Base-by-base conservation (phyloP, 345 rosid genomes). In the Camelina hispida region DNA sequence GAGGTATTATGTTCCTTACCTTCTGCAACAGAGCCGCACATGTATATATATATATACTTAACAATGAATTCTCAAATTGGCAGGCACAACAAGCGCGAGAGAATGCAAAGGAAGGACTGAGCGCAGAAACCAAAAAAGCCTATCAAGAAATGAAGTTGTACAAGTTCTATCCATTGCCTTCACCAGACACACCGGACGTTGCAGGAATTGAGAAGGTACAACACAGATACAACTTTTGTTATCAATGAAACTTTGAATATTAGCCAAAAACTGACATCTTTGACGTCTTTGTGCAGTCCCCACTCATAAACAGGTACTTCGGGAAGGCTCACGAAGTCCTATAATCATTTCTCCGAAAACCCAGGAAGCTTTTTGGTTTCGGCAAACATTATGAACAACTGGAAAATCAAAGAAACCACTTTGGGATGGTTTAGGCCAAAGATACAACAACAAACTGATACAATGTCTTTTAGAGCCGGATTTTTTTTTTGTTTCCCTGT, bases 151-250 rank as follows among this genome's bases (percentile, higher is more conserved):
- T 87, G 87, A 94, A 62, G 80, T 85, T 91, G 71, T 88, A 91
- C 88, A 94, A 91, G 81, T 91, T 94, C 70, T 91, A 94, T 77
- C 98, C 97, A 32, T 74, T 81, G 80, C 78, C 76, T 68, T 88
- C 91, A 46, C 82, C 84, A 3, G 88, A 91, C 61, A 67, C 93
- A 52, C 95, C 96, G 6, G 86, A 89, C 40, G 12, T 7, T 43
- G 51, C 77, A 73, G 47, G 7, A 18, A 53, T 64, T 6, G 2
- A 44, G 9, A 73, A 73, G 77, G 77, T 63, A 72, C 54, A 62
- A 25, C 5, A 51, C 18, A 43, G 25, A 30, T 40, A 63, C 30
- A 52, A 11, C 48, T 20, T 11, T 8, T 18, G 7, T 40, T 16
- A 28, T 42, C 23, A 46, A 47, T 18, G 44, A 13, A 69, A 34